Evolutionary conservation across 2,329 filamentous ascomycete genomes (phyloP), one percentile per base, ranked within the genome.

Genomic region (Rhytidhysteron rufulum): DNA sequence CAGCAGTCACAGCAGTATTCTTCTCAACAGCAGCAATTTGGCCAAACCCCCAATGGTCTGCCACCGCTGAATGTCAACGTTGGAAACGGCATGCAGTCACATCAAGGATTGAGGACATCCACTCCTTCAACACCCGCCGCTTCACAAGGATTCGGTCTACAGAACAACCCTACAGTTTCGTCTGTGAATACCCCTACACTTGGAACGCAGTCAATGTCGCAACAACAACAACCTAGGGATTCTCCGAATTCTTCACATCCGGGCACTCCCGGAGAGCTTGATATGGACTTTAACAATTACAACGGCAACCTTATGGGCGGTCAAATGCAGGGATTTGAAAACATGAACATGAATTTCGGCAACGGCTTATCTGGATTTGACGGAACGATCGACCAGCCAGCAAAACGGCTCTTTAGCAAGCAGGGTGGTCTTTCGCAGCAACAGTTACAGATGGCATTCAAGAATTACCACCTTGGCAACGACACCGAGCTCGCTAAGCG

Each of bases 181-280:
- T 96, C 90, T 3, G 91, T 96, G 40, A 97, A 96, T 65, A 97
- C 91, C 0, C 91, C 91, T 1, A 95, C 90, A 0, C 76, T 97
- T 42, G 86, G 85, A 44, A 88, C 88, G 1, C 84, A 89, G 49
- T 83, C 86, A 24, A 72, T 82, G 46, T n/a, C n/a, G n/a, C 77
- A 74, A 37, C 73, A 77, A 41, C 77, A 80, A 31, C 77, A 80
- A 69, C 65, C 72, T 66, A 51, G 75, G 71, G 67, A 76, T 45
- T 80, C 82, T 18, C 78, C 81, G 40, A 79, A 84, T 63, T 82
- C 82, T 5, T 86, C 83, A 31, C 75, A 79, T 37, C 82, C 85
- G 15, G 81, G 82, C 31, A 86, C 84, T 13, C 83, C 84, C 5
- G 77, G 78, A 16, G 83, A 89, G 53, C 75, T 90, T 47, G 87